These are phyloP conservation scores for Apiotrichum gamsii DNA, from an alignment of 1,284 basidiomycete genomes.

Conservation along the genomic window DNA sequence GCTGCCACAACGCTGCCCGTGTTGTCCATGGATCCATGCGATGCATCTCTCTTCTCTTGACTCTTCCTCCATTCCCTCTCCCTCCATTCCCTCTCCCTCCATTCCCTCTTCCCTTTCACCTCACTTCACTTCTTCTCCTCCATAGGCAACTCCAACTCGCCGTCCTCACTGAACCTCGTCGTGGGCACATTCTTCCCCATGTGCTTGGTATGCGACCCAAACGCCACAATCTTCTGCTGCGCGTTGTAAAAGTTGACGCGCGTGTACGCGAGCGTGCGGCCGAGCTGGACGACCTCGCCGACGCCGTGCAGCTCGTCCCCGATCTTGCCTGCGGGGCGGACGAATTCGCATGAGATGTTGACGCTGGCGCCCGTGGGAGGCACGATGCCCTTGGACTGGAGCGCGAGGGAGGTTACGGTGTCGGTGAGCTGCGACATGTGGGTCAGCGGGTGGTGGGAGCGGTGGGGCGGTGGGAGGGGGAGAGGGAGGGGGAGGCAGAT, in stretches of 20 bases:
- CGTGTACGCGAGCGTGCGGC: slow-evolving; percentile 38
- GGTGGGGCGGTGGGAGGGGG: no score
- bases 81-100: no score
- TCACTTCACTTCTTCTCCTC: slow-evolving; percentile 10
- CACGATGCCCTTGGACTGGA: slow-evolving; percentile 42
- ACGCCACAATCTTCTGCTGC: slow-evolving; percentile 42
- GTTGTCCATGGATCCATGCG: no score
- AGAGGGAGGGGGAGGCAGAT: no score
- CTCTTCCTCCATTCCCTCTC: no score
- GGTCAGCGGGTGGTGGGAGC: no score
- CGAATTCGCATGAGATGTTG: slow-evolving; percentile 45
- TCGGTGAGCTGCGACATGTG: slow-evolving; percentile 36
- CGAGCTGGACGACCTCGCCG: slow-evolving; percentile 41
- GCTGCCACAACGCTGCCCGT: no score
- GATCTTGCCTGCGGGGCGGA: slow-evolving; percentile 39
- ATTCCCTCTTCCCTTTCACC: no score
- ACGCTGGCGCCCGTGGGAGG: slow-evolving; percentile 44
- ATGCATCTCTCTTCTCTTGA: no score
- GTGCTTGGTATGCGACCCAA: slow-evolving; percentile 45
- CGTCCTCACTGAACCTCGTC: slow-evolving; percentile 31
- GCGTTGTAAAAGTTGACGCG: slow-evolving; percentile 36
- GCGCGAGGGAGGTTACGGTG: slow-evolving; percentile 43
- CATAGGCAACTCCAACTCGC: slow-evolving; percentile 29
- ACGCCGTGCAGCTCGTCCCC: slow-evolving; percentile 35
- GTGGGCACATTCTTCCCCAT: slow-evolving; percentile 31